phyloP scores from a whole-genome alignment of 768 basidiomycete genomes.

The Agaricus bisporus region DNA sequence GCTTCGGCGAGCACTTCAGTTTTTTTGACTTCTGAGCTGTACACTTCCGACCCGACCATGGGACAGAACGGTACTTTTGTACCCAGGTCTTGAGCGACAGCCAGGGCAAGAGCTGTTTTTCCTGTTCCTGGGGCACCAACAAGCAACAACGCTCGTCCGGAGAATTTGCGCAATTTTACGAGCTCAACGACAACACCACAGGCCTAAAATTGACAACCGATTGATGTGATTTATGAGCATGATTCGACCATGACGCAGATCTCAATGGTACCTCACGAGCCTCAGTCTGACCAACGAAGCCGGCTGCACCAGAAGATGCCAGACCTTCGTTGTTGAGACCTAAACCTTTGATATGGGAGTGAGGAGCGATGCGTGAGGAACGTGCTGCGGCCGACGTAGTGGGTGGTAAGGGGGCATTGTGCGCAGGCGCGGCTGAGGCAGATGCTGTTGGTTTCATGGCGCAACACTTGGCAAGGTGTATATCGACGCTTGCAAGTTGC shows the following conservation, averaged over 20 bases:
- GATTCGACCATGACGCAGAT: background rate
- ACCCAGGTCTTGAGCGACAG: constrained; percentile 91
- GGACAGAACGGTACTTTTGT: constrained; percentile 96
- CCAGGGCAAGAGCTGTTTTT: constrained; percentile 96
- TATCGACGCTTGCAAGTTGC: background rate
- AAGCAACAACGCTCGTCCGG: constrained; percentile 85
- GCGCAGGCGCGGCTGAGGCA: constrained; percentile 47
- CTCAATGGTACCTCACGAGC: constrained; percentile 72
- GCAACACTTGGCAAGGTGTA: background rate
- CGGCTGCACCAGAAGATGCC: constrained; percentile 66
- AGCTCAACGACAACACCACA: constrained; percentile 89
- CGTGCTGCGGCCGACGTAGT: constrained; percentile 54
- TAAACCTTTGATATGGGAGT: constrained; percentile 96
- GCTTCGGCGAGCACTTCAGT: constrained; percentile 95
- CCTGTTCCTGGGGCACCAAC: constrained; percentile 97
- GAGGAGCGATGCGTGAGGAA: constrained; percentile 79
- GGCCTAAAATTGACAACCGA: constrained; percentile 42
- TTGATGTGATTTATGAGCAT: background rate
- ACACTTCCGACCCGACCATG: constrained; percentile 98
- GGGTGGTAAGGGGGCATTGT: constrained; percentile 70
- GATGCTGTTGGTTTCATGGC: constrained; percentile 34
- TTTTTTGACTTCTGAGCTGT: constrained; percentile 96
- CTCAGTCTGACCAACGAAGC: constrained; percentile 86
- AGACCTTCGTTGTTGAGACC: constrained; percentile 82
- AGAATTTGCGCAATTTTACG: constrained; percentile 88